Base-by-base conservation (phyloP, 1,139 yeast genomes). In the Suhomyces bribrorum region DNA sequence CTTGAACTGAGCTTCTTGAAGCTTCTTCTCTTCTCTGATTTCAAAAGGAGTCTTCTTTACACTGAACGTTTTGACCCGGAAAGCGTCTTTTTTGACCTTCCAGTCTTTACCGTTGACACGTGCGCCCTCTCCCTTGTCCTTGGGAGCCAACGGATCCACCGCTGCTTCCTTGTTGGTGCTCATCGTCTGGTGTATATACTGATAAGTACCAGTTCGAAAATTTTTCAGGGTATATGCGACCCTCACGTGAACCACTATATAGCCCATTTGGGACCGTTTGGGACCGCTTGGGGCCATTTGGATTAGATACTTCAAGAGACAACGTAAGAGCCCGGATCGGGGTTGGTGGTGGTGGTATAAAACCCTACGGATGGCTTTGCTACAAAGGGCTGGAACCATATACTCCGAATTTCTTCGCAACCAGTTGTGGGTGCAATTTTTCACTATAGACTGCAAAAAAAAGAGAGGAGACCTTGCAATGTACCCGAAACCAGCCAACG, bases 1-100 rank as follows among this genome's bases (percentile, higher is more conserved):
- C 49, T 76, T 79, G 50, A 59, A 68, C 45, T 70, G 73, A 23
- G 69, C 61, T 40, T 74, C 74, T 44, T 69, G 64, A 31, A 65
- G 52, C 49, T 54, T 61, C 47, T 69, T 64, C 35, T 61, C 59
- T 45, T 66, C 68, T 46, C 76, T 59, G 36, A 55, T 57, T 40
- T 62, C 46, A 46, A 49, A 57, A 8, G 49, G 44, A 20, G 44
- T 40, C 34, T 38, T 31, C 34, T 46, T 46, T 7, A 51, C 53
- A 5, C 54, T 50, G 14, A 51, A 45, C n/a, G 53, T 44, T 34
- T 44, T 56, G 28, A 57, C 55, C 32, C 63, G 46, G 41, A 55
- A 57, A 2, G 63, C 62, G 35, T 54, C 59, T 34, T 58, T 58
- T 40, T 54, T 50, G 28, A 57, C 50, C 44, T 58, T 58, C 59